These are phyloP conservation scores for Jaapia argillacea DNA, from an alignment of 768 basidiomycete genomes.

Conservation along the genomic window DNA sequence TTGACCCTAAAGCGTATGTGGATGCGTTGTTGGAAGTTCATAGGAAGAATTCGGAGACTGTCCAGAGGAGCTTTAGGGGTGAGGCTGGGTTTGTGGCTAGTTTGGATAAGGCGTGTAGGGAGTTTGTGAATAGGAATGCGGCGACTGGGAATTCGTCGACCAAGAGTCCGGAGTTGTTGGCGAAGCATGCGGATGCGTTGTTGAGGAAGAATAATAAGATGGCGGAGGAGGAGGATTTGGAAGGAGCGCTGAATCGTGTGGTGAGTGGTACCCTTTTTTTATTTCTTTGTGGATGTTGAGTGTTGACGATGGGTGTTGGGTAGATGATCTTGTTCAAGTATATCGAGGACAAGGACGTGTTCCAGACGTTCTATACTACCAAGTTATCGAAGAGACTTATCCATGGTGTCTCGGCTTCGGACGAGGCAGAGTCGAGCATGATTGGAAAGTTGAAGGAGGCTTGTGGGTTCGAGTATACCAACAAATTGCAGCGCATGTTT, in stretches of 20 bases:
- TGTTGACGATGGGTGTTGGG: constrained; percentile 2
- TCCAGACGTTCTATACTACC: constrained; percentile 96
- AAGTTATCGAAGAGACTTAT: constrained; percentile 91
- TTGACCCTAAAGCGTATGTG: constrained; percentile 92
- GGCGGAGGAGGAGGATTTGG: constrained; percentile 84
- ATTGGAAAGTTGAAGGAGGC: constrained; percentile 95
- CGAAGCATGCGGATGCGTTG: constrained; percentile 84
- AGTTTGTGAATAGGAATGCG: constrained; percentile 90
- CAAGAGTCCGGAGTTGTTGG: constrained; percentile 87
- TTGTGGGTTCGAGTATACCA: constrained; percentile 94
- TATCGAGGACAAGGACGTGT: constrained; percentile 97
- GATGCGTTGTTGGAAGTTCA: constrained; percentile 89
- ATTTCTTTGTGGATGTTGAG: neutral
- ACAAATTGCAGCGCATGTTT: constrained; percentile 95
- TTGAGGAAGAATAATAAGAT: constrained; percentile 94
- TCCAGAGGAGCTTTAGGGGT: constrained; percentile 80
- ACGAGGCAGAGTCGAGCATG: constrained; percentile 96
- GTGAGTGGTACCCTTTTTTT: constrained; percentile 34
- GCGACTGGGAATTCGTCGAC: constrained; percentile 78
- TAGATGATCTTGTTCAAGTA: constrained; percentile 98
- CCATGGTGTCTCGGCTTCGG: constrained; percentile 83
- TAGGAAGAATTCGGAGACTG: constrained; percentile 83
- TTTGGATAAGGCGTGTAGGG: constrained; percentile 90
- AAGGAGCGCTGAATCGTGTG: constrained; percentile 83
- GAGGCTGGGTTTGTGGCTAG: constrained; percentile 91